A percentile compares a stretch with the other conserved stretches of the same genome.
These are phyloP conservation scores for Salmacisia buchloeana DNA, from an alignment of 1,284 basidiomycete species.

Conservation along the genomic window DNA sequence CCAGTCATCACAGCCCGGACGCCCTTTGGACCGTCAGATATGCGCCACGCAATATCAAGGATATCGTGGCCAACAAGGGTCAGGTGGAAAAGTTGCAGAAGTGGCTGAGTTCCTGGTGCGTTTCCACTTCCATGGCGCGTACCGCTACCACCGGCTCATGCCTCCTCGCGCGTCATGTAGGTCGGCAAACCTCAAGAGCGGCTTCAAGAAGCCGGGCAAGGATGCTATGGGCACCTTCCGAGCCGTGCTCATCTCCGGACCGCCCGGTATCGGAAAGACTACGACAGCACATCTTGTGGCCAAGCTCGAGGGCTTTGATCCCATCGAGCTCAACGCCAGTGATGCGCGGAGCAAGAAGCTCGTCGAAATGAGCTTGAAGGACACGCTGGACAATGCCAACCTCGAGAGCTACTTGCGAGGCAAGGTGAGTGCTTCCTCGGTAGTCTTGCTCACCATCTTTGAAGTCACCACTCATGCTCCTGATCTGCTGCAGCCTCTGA, in stretches of 20 bases:
- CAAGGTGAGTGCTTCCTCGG: not conserved
- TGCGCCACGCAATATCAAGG: slow-evolving; percentile 77
- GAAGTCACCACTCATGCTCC: not conserved
- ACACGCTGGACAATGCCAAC: slow-evolving; percentile 60
- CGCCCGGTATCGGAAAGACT: slow-evolving; percentile 96
- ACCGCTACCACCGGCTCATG: not conserved
- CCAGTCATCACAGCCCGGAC: not conserved
- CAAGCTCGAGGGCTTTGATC: slow-evolving; percentile 77
- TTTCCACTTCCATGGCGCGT: slow-evolving; percentile 15
- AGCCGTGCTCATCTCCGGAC: slow-evolving; percentile 82
- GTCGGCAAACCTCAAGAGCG: not conserved
- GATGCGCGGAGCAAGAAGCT: slow-evolving; percentile 94
- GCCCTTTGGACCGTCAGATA: slow-evolving; percentile 89
- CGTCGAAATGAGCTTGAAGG: slow-evolving; percentile 64
- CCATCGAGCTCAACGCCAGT: slow-evolving; percentile 93
- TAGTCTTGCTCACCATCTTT: slow-evolving; percentile 31
- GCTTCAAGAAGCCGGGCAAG: slow-evolving; percentile 89
- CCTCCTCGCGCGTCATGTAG: not conserved
- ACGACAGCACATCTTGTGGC: slow-evolving; percentile 90
- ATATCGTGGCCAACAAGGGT: slow-evolving; percentile 91
- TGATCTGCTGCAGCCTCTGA: not conserved
- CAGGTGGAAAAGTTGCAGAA: slow-evolving; percentile 77
- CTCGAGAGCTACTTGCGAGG: slow-evolving; percentile 67
- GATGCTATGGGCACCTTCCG: slow-evolving; percentile 78
- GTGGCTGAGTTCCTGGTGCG: slow-evolving; percentile 78